Evolutionary conservation across 2,329 filamentous ascomycete genomes (phyloP).

Genomic region (Alternaria hordeiaustralica): DNA sequence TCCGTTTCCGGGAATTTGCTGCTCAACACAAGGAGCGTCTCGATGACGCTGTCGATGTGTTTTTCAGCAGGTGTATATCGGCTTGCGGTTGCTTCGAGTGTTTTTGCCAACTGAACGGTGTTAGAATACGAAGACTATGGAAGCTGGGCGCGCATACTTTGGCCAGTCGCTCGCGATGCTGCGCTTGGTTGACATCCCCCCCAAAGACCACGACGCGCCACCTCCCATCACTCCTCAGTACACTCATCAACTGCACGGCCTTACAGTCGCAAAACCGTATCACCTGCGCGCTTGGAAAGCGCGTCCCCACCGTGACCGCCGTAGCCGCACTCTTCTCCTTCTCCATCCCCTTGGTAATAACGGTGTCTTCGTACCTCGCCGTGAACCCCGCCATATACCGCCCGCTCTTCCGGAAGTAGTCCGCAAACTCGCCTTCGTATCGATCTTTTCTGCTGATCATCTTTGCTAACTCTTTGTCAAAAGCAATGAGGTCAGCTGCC

Average conservation of each 20-base stretch:
- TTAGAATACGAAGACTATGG: background rate
- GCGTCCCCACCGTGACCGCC: slow-evolving; percentile 55
- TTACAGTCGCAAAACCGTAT: slow-evolving; percentile 67
- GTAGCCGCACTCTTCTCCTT: slow-evolving; percentile 46
- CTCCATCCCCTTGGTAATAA: slow-evolving; percentile 50
- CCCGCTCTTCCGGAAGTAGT: slow-evolving; percentile 64
- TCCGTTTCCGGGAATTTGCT: slow-evolving; percentile 58
- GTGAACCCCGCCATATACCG: slow-evolving; percentile 67
- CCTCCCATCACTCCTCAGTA: slow-evolving; percentile 59
- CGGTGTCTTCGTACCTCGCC: slow-evolving; percentile 60
- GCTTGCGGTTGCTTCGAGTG: slow-evolving; percentile 40
- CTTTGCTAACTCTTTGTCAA: slow-evolving; percentile 61
- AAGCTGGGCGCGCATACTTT: slow-evolving; percentile 40
- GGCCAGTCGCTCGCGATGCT: slow-evolving; percentile 39
- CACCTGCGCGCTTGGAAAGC: slow-evolving; percentile 63
- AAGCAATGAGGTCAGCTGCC: slow-evolving; percentile 63
- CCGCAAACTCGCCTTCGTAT: slow-evolving; percentile 58
- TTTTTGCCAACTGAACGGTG: slow-evolving; percentile 21
- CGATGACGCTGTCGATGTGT: slow-evolving; percentile 64
- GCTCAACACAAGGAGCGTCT: slow-evolving; percentile 61
- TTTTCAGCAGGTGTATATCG: slow-evolving; percentile 52
- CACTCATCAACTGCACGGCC: slow-evolving; percentile 58
- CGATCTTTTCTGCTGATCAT: slow-evolving; percentile 59
- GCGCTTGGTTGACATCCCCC: slow-evolving; percentile 50
- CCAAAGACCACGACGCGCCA: slow-evolving; percentile 61